Evolutionary conservation across 768 basidiomycete species (phyloP), one percentile per base, ranked within the genome.

Genomic region (Boletales sp.): DNA sequence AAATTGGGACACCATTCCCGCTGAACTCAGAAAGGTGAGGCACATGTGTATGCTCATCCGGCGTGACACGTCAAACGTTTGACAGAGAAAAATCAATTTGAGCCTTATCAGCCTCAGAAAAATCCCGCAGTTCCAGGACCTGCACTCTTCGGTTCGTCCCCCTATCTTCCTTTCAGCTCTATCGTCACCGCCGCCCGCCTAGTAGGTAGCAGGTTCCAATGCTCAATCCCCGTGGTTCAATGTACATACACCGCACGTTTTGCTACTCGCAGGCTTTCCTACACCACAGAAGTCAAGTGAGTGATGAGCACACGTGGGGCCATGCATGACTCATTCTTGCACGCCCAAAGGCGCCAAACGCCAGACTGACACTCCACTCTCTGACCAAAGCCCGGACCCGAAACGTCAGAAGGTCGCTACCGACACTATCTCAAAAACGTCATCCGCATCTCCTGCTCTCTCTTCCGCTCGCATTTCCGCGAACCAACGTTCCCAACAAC

Each of bases 21-120:
- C 48, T 4, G 86, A 88, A 60, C 59, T 88, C 24, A 80, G 75
- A 48, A 84, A 84, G 72, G 86, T 83, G 9, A 35, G 71, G 43
- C 14, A 30, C 15, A 34, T 15, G 19, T 10, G 8, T 13, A 14
- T 1, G 35, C 1, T 34, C 17, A 4, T 27, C 34, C 43, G 9
- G 2, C 34, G 14, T 39, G 31, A 17, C 42, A 31, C 6, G 18
- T 13, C 41, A 27, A 46, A 29, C 35, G 0, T 17, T 36, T 49
- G 46, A 7, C 48, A 88, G 86, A 73, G 85, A 55, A 78, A 79
- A 43, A 84, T 87, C 42, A 67, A 77, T 50, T 70, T 79, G 43
- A 84, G 73, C 54, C 67, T 75, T 11, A 77, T 88, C 11, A 69
- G 69, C 40, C 62, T 82, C 1, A 65, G 65, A 7, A 72, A 73